Evolutionary conservation across 768 basidiomycete genomes (phyloP).

Genomic region (Gyrodon lividus): DNA sequence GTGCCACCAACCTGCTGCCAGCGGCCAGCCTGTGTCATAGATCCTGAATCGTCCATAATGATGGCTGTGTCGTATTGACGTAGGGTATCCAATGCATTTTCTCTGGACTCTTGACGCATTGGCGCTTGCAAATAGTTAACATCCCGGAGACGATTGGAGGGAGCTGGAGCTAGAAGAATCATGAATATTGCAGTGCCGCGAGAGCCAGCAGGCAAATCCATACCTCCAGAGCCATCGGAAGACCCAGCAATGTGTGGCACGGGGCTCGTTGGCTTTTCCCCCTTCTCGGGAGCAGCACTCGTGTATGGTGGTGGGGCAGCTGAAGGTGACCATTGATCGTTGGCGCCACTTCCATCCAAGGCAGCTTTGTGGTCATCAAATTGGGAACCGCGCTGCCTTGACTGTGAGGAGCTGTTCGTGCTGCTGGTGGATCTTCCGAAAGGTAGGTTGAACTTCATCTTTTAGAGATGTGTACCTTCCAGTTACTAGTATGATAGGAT

Average conservation of each 20-base stretch:
- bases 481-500: conserved; percentile 2
- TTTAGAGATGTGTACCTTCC: neutral
- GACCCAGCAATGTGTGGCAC: conserved; percentile 5
- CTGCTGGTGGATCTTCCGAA: conserved; percentile 4
- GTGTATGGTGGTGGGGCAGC: conserved; percentile 27
- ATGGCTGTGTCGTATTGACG: conserved; percentile 54
- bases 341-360: neutral
- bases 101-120: conserved; percentile 25
- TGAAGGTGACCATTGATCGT: conserved; percentile 1
- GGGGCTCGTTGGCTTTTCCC: neutral
- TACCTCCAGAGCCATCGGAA: conserved; percentile 15
- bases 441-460: conserved; percentile 4
- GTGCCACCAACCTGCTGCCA: conserved; percentile 48
- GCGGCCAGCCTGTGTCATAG: conserved; percentile 43
- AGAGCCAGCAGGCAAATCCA: conserved; percentile 18
- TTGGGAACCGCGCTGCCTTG: conserved; percentile 7
- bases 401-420: conserved; percentile 15
- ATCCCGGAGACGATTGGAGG: conserved; percentile 16
- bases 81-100: conserved; percentile 36
- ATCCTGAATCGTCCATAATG: conserved; percentile 59
- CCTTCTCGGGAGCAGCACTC: conserved; percentile 4
- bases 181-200: conserved; percentile 23
- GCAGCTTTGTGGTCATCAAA: neutral
- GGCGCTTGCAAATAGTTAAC: conserved; percentile 26
- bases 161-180: conserved; percentile 19